These are phyloP conservation scores for Podospora appendiculata DNA, from an alignment of 495 filamentous ascomycete genomes.

Conservation along the genomic window DNA sequence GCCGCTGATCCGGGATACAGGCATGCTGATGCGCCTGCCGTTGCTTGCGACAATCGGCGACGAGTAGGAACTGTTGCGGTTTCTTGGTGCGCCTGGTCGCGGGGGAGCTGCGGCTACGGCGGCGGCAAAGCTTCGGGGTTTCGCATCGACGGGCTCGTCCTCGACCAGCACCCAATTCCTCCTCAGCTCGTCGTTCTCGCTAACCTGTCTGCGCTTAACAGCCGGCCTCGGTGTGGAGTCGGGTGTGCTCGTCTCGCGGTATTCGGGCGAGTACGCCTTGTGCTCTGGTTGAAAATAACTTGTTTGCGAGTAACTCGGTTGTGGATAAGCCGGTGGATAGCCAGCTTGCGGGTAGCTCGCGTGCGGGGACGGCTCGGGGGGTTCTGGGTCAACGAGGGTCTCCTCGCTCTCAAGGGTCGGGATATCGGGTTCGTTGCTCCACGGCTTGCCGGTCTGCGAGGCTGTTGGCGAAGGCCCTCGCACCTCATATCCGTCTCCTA, in stretches of 20 bases:
- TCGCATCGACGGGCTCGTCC: slow-evolving; percentile 15
- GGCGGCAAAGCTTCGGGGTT: slow-evolving; percentile 9
- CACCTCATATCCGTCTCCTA: slow-evolving; percentile 59
- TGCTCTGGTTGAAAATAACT: slow-evolving; percentile 3
- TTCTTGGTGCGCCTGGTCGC: not conserved
- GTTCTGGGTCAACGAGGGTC: not conserved
- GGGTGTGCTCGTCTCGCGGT: slow-evolving; percentile 24
- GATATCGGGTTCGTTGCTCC: slow-evolving; percentile 21
- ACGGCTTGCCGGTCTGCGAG: slow-evolving; percentile 16
- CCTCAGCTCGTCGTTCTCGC: slow-evolving; percentile 45
- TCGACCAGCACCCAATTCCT: slow-evolving; percentile 75
- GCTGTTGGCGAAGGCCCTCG: slow-evolving; percentile 10
- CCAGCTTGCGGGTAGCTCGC: not conserved
- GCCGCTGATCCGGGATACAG: slow-evolving; percentile 26
- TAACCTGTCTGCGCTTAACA: slow-evolving; percentile 45
- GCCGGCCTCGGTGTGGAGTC: slow-evolving; percentile 39
- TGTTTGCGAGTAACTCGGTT: not conserved
- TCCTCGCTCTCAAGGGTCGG: slow-evolving; percentile 16
- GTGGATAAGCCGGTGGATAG: not conserved
- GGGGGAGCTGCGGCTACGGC: slow-evolving; percentile 7
- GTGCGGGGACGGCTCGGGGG: not conserved
- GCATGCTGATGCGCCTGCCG: slow-evolving; percentile 28
- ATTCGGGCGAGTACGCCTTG: slow-evolving; percentile 13
- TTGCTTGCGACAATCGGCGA: slow-evolving; percentile 8
- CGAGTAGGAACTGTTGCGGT: too few relatives aligned